Conservation (phyloP, 148 eudicot genomes). For the Heliosperma pusillum region DNA sequence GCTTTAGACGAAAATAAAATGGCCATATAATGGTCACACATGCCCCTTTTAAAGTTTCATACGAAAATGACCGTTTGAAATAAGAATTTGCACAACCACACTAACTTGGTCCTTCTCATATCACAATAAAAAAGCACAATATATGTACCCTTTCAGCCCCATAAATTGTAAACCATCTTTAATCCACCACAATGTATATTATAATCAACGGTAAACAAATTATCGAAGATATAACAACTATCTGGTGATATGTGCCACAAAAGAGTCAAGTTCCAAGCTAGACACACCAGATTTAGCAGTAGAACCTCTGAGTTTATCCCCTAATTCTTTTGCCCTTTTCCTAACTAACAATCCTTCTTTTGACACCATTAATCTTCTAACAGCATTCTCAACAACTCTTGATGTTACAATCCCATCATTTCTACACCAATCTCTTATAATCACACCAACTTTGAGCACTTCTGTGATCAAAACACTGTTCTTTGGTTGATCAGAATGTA, state of each 20-base stretch:
- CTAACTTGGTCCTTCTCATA: no score
- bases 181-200: no score
- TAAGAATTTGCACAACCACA: no score
- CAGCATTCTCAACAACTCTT: conserved; percentile 20
- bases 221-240: not conserved
- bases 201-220: no score
- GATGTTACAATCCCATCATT: conserved; percentile 30
- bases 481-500: conserved; percentile 66
- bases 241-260: conserved; percentile 52
- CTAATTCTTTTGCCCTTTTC: conserved; percentile 39
- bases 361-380: conserved; percentile 43
- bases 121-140: no score
- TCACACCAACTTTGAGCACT: conserved; percentile 34
- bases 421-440: conserved; percentile 39
- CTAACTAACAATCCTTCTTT: conserved; percentile 44
- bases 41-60: no score
- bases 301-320: conserved; percentile 26
- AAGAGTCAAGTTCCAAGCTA: conserved; percentile 43
- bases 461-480: conserved; percentile 39
- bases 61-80: no score
- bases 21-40: no score
- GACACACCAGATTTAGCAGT: conserved; percentile 44
- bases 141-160: no score
- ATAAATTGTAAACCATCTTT: no score
- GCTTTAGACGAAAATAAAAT: no score